Percentiles rank a stretch among this genome's conserved stretches.
Conservation (phyloP, 257 asterid genomes). For the Lycium ferocissimum region DNA sequence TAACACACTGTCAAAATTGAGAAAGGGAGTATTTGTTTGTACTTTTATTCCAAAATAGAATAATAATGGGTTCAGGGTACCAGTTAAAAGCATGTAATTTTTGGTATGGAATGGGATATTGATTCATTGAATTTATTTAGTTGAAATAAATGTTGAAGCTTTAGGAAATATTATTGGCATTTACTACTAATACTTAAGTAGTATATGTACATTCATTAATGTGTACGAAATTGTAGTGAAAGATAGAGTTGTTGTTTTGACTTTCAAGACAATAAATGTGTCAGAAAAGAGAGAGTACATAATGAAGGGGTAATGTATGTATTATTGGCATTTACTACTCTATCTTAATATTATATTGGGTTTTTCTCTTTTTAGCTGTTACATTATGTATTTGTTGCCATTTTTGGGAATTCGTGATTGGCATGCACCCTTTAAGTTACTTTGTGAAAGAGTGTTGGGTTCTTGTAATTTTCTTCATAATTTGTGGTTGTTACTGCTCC, state of each 20-base stretch:
- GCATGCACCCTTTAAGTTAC: conserved; percentile 51
- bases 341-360: background rate
- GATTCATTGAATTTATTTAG: background rate
- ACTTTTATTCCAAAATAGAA: background rate
- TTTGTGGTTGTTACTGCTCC: no score
- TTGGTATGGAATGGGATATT: background rate
- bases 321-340: background rate
- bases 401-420: conserved; percentile 34
- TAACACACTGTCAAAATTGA: no score
- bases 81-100: background rate
- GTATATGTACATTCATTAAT: background rate
- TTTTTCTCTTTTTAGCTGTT: background rate
- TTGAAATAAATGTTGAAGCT: background rate
- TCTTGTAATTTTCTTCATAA: conserved; percentile 29
- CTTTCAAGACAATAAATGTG: background rate
- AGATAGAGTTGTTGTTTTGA: background rate
- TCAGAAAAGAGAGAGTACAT: background rate
- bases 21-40: background rate
- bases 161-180: background rate
- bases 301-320: background rate
- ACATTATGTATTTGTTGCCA: background rate
- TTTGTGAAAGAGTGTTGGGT: conserved; percentile 43
- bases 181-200: no score
- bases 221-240: background rate
- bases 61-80: background rate